Percentiles rank a stretch among this genome's conserved stretches.
Conservation (phyloP, 345 rosid genomes). For the Boechera stricta region DNA sequence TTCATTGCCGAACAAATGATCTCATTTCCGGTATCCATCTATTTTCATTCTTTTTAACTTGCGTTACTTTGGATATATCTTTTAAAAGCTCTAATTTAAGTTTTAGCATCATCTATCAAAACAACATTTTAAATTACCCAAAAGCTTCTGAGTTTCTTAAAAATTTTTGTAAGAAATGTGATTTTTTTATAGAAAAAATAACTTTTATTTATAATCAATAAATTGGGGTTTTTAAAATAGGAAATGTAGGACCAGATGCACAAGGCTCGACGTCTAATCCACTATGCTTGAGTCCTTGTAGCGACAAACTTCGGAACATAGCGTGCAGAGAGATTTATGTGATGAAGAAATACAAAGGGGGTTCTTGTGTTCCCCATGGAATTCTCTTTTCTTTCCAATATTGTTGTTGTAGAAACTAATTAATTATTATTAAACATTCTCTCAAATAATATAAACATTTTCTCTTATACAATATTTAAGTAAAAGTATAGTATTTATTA, state of each 20-base stretch:
- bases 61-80: no score
- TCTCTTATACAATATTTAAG: neutral
- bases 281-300: no score
- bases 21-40: neutral
- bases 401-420: neutral
- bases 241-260: no score
- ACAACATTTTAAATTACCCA: no score
- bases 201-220: no score
- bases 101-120: no score
- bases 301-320: neutral
- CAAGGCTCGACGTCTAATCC: no score
- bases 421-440: neutral
- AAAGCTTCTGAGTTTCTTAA: no score
- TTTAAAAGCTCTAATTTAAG: no score
- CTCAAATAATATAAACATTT: neutral
- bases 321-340: neutral
- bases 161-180: no score
- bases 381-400: neutral
- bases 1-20: slow-evolving; percentile 1
- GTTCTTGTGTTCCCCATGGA: neutral
- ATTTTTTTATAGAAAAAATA: no score
- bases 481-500: neutral
- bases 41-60: neutral
- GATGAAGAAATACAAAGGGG: neutral
- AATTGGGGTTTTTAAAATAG: no score